A percentile compares a stretch with the other conserved stretches of the same genome.
These are phyloP conservation scores for Boletales sp. DNA, from an alignment of 768 basidiomycete species.

Conservation along the genomic window DNA sequence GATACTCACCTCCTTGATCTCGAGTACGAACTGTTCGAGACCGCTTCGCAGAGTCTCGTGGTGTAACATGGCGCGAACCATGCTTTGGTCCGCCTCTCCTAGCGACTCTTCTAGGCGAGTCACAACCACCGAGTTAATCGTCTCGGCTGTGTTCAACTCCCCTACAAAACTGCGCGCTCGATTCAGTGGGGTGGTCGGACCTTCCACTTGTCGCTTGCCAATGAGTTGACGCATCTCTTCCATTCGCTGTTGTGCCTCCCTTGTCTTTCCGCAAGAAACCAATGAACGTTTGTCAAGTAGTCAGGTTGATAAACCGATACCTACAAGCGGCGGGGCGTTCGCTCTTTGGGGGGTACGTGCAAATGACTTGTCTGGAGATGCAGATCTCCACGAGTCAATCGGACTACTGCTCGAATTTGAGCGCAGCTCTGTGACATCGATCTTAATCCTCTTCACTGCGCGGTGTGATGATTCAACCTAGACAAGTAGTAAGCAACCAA, in stretches of 20 bases:
- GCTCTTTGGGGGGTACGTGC: constrained; percentile 45
- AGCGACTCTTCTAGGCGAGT: constrained; percentile 47
- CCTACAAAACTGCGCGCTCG: constrained; percentile 39
- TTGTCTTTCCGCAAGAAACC: constrained; percentile 49
- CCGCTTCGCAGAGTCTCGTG: constrained; percentile 55
- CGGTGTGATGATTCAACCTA: constrained; percentile 72
- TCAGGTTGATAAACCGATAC: constrained; percentile 9
- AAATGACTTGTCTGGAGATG: constrained; percentile 55
- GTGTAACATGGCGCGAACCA: constrained; percentile 47
- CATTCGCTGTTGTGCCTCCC: constrained; percentile 72
- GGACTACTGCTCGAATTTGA: constrained; percentile 14
- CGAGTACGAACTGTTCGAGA: constrained; percentile 45
- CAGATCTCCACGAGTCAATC: constrained; percentile 41
- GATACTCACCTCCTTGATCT: constrained; percentile 55
- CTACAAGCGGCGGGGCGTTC: constrained; percentile 41
- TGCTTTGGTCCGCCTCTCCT: constrained; percentile 54
- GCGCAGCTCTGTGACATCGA: constrained; percentile 54
- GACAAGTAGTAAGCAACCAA: background rate
- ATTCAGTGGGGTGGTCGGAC: constrained; percentile 39
- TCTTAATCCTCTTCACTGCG: constrained; percentile 70
- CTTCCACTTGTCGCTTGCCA: constrained; percentile 52
- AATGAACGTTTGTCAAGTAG: constrained; percentile 5
- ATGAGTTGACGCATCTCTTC: constrained; percentile 83
- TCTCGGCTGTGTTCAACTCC: constrained; percentile 22
- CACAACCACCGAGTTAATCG: constrained; percentile 10